phyloP scores from a whole-genome alignment of 495 filamentous ascomycete species.

The Baudoinia panamericana region DNA sequence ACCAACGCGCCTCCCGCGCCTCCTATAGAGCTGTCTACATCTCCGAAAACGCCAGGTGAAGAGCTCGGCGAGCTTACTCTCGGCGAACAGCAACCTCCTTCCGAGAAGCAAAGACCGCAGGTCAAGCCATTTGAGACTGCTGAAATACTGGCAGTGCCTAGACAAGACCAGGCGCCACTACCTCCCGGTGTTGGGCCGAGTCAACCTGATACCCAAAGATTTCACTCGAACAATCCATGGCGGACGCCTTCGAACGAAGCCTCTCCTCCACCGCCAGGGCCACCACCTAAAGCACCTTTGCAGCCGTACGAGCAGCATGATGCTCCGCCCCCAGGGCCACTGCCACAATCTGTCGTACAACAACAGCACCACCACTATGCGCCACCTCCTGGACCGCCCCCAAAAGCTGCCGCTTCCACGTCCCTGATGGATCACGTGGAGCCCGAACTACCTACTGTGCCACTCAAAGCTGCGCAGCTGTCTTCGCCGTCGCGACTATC shows the following conservation, averaged over 20 bases:
- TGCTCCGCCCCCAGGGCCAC: constrained; percentile 14
- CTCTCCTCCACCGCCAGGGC: not conserved
- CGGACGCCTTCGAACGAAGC: not conserved
- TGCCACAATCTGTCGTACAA: constrained; percentile 5
- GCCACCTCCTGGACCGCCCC: constrained; percentile 15
- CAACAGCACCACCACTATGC: constrained; percentile 6
- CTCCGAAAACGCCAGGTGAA: constrained; percentile 14
- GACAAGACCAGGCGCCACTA: constrained; percentile 7
- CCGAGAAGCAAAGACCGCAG: not conserved
- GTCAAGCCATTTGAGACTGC: constrained; percentile 10
- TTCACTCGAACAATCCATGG: constrained; percentile 2
- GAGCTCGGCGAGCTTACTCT: constrained; percentile 12
- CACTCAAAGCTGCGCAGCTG: no score
- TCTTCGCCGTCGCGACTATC: not conserved
- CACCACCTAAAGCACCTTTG: not conserved
- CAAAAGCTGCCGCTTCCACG: constrained; percentile 2
- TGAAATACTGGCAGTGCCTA: constrained; percentile 15
- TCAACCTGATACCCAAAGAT: not conserved
- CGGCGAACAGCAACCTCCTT: not conserved
- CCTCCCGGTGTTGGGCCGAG: not conserved
- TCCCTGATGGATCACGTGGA: constrained; percentile 8
- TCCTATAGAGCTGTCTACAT: constrained; percentile 12
- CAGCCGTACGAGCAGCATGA: constrained; percentile 1
- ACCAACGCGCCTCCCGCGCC: constrained; percentile 10
- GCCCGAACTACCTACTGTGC: no score